phyloP scores from a whole-genome alignment of 2,329 filamentous ascomycete species.

The Neonectria punicea region DNA sequence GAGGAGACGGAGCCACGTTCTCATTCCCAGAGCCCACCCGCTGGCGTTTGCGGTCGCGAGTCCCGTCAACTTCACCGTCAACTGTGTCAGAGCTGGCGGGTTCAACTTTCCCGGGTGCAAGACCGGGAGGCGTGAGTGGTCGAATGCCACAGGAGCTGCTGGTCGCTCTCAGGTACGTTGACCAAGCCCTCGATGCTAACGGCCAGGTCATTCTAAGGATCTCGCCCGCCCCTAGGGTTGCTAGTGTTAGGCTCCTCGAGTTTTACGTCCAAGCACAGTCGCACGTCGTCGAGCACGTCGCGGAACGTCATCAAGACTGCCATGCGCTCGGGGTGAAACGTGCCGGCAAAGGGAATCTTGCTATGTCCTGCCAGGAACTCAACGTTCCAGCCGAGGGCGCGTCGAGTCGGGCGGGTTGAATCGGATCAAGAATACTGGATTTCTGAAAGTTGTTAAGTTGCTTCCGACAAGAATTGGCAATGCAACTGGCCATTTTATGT shows the following conservation, averaged over 20 bases:
- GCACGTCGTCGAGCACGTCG: slow-evolving; percentile 12
- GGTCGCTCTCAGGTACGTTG: slow-evolving; percentile 1
- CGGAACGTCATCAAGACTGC: slow-evolving; percentile 5
- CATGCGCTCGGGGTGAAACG: background rate
- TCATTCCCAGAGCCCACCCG: too few relatives aligned
- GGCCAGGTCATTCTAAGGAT: background rate
- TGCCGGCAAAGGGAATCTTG: background rate
- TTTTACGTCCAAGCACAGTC: slow-evolving; percentile 3
- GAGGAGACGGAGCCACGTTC: too few relatives aligned
- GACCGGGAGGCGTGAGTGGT: too few relatives aligned
- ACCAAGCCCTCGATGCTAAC: background rate
- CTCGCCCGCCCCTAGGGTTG: background rate
- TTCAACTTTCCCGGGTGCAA: too few relatives aligned
- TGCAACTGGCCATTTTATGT: too few relatives aligned
- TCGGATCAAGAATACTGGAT: too few relatives aligned
- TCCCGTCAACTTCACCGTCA: too few relatives aligned
- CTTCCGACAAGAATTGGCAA: too few relatives aligned
- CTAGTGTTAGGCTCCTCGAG: background rate
- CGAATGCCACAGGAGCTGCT: too few relatives aligned
- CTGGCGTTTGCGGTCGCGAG: too few relatives aligned
- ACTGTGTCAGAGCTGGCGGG: too few relatives aligned
- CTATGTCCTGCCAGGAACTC: background rate
- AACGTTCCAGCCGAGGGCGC: slow-evolving; percentile 12
- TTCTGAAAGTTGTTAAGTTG: too few relatives aligned
- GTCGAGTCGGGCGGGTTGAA: background rate